Conservation (phyloP, 1,139 yeast genomes). For the Blastobotrys malaysiensis region DNA sequence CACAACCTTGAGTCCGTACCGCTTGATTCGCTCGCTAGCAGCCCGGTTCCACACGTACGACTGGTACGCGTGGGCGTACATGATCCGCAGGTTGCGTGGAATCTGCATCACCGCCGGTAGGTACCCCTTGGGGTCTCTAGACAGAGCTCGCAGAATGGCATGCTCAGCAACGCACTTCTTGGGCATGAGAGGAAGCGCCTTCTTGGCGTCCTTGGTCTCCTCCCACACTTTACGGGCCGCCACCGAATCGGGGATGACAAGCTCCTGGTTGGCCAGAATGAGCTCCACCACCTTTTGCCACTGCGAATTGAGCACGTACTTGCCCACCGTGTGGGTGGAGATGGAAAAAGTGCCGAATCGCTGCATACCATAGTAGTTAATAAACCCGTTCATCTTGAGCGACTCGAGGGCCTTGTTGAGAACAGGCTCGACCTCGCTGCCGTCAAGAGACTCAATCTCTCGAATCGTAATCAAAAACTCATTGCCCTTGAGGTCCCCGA, state of each 20-base stretch:
- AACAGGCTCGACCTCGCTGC: slow-evolving; percentile 32
- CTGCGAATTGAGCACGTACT: slow-evolving; percentile 59
- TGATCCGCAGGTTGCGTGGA: slow-evolving; percentile 84
- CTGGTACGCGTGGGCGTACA: slow-evolving; percentile 98
- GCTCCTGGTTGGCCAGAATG: slow-evolving; percentile 76
- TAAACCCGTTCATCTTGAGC: slow-evolving; percentile 65
- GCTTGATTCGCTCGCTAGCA: slow-evolving; percentile 68
- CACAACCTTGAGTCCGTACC: slow-evolving; percentile 64
- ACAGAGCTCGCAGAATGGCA: slow-evolving; percentile 57
- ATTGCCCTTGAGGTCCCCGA: slow-evolving; percentile 86
- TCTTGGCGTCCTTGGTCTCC: slow-evolving; percentile 58
- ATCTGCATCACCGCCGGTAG: slow-evolving; percentile 83
- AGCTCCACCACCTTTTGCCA: slow-evolving; percentile 79
- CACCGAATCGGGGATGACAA: slow-evolving; percentile 73
- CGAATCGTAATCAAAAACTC: slow-evolving; percentile 81
- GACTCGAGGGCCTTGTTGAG: slow-evolving; percentile 53
- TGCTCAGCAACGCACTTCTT: slow-evolving; percentile 80
- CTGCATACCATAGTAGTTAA: slow-evolving; percentile 95
- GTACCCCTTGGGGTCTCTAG: slow-evolving; percentile 45
- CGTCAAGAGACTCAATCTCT: slow-evolving; percentile 43
- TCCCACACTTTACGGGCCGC: slow-evolving; percentile 82
- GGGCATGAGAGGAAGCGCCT: slow-evolving; percentile 74
- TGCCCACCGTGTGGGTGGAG: slow-evolving; percentile 85
- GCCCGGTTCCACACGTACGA: slow-evolving; percentile 91
- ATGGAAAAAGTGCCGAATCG: slow-evolving; percentile 93